Conservation (phyloP, 2,329 filamentous ascomycete species). For the Rhynchosporium agropyri region DNA sequence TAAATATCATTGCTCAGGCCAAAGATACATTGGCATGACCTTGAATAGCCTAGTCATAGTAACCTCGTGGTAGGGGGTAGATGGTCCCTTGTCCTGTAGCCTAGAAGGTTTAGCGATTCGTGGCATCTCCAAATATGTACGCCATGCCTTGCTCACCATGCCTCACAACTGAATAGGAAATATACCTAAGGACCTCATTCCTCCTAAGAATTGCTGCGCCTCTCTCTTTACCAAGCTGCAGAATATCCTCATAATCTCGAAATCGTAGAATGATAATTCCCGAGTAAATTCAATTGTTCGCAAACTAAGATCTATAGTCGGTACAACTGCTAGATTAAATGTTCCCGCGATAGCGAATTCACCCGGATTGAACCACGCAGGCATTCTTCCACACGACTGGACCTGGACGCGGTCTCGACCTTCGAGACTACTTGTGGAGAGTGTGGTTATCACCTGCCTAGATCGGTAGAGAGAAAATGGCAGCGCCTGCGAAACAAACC, state of each 20-base stretch:
- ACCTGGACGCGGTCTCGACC: constrained; percentile 23
- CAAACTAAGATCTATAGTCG: neutral
- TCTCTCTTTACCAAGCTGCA: constrained; percentile 8
- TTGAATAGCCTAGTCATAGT: neutral
- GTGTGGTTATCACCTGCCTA: neutral
- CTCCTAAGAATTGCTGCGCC: constrained; percentile 17
- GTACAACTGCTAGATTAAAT: neutral
- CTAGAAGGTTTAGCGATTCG: constrained; percentile 12
- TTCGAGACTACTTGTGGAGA: constrained; percentile 12
- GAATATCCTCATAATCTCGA: neutral
- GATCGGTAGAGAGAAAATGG: constrained; percentile 34
- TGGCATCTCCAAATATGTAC: constrained; percentile 28
- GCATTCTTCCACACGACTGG: constrained; percentile 21
- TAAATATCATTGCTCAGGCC: too few relatives aligned
- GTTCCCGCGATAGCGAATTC: constrained; percentile 9
- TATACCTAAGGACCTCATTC: constrained; percentile 11
- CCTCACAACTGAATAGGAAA: constrained; percentile 22
- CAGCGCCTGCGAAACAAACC: constrained; percentile 46
- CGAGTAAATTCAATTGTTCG: constrained; percentile 5
- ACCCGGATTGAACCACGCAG: constrained; percentile 8
- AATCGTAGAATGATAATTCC: neutral
- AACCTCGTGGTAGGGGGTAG: constrained; percentile 23
- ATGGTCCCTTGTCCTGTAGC: constrained; percentile 14
- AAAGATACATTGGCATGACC: neutral
- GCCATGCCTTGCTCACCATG: neutral